These are phyloP conservation scores for Teratosphaeria pseudoeucalypti DNA, from an alignment of 2,329 filamentous ascomycete genomes.

Conservation along the genomic window DNA sequence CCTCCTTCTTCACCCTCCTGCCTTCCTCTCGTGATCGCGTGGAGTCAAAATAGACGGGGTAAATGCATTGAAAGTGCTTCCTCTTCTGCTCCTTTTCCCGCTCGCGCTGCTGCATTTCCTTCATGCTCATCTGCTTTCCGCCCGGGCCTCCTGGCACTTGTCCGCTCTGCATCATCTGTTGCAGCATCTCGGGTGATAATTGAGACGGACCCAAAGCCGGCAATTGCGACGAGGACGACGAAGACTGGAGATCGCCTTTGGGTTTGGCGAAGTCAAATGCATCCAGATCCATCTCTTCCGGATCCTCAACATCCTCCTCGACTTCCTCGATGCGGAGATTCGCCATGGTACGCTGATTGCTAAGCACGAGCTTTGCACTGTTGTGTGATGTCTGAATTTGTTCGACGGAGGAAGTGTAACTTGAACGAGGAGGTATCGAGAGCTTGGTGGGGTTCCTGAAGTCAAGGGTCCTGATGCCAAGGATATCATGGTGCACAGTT, in stretches of 20 bases:
- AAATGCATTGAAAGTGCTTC: constrained; percentile 77
- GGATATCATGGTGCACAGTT: not conserved
- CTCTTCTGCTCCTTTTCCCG: constrained; percentile 46
- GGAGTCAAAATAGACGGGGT: constrained; percentile 90
- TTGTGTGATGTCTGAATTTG: not conserved
- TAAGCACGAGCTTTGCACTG: not conserved
- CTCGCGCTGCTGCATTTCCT: constrained; percentile 22
- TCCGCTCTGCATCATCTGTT: constrained; percentile 11
- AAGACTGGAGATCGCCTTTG: constrained; percentile 13
- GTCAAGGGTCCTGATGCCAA: not conserved
- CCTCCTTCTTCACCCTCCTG: constrained; percentile 59
- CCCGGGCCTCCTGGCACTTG: constrained; percentile 6
- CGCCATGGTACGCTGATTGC: constrained; percentile 51
- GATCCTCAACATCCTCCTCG: constrained; percentile 59
- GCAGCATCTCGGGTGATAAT: constrained; percentile 14
- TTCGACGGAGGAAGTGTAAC: too few species aligned
- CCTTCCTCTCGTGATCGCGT: constrained; percentile 65
- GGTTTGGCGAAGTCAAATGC: constrained; percentile 40
- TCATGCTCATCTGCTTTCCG: constrained; percentile 26
- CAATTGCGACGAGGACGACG: constrained; percentile 12
- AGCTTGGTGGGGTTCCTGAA: not conserved
- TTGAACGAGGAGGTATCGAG: not conserved
- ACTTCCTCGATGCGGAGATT: constrained; percentile 87
- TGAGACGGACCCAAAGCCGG: constrained; percentile 12
- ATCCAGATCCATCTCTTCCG: constrained; percentile 77